Evolutionary conservation across 75 land plant genomes (phyloP).

Genomic region (Ceratopteris richardii): DNA sequence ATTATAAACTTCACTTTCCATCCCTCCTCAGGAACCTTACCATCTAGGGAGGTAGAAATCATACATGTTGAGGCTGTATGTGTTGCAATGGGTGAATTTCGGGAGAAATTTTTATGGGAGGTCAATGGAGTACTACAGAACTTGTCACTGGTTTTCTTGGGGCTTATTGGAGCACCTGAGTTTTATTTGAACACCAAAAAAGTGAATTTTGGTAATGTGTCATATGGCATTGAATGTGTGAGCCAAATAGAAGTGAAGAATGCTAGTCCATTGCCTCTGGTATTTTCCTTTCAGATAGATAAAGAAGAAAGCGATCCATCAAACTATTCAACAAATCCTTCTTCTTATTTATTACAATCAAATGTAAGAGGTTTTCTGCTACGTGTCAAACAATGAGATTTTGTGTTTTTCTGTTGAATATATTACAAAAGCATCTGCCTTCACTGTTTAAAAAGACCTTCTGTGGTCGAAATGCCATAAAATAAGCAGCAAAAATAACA

Average conservation of each 20-base stretch:
- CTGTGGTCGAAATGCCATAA: no score
- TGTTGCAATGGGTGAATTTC: constrained; percentile 12
- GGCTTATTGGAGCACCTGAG: constrained; percentile 9
- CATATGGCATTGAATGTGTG: constrained; percentile 9
- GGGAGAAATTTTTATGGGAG: constrained; percentile 22
- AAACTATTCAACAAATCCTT: background rate
- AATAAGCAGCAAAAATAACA: no score
- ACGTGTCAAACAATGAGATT: no score
- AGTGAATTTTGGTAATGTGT: constrained; percentile 22
- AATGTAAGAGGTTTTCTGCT: background rate
- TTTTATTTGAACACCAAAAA: constrained; percentile 10
- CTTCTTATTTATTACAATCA: background rate
- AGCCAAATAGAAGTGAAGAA: constrained; percentile 11
- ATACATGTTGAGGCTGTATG: constrained; percentile 10
- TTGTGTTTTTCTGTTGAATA: no score
- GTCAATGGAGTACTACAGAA: constrained; percentile 17
- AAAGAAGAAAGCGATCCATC: constrained; percentile 3
- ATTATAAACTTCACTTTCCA: constrained; percentile 8
- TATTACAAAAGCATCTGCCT: no score
- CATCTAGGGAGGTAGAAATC: background rate
- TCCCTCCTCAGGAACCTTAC: constrained; percentile 8
- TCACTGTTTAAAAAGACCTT: no score
- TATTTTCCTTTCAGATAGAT: constrained; percentile 11
- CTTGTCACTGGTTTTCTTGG: constrained; percentile 12
- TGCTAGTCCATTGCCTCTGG: constrained; percentile 11